Conservation (phyloP, 1,284 basidiomycete genomes). For the Cystobasidium sp. region DNA sequence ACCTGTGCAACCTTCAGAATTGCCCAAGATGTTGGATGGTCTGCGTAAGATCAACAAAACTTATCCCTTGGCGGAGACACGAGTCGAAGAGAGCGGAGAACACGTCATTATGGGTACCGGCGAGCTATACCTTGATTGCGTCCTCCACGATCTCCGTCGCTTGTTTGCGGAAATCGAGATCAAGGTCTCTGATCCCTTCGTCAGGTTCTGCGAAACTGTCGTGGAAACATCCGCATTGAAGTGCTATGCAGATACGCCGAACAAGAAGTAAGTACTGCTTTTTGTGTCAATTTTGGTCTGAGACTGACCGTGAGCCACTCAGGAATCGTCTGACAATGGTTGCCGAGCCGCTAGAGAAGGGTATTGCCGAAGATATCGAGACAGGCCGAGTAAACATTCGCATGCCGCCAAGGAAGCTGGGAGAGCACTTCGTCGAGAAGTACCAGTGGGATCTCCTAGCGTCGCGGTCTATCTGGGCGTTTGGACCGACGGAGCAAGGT, state of each 20-base stretch:
- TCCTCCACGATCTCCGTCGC: constrained; percentile 91
- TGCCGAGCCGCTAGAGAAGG: constrained; percentile 89
- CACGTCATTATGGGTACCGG: constrained; percentile 97
- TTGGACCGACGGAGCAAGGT: constrained; percentile 93
- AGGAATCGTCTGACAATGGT: constrained; percentile 98
- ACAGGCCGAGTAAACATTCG: constrained; percentile 86
- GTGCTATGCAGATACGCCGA: constrained; percentile 98
- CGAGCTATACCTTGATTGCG: constrained; percentile 94
- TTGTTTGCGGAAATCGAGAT: constrained; percentile 98
- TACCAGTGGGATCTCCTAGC: constrained; percentile 99
- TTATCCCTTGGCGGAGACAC: constrained; percentile 90
- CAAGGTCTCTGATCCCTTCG: constrained; percentile 98
- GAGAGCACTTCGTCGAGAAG: constrained; percentile 90
- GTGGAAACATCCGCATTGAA: constrained; percentile 97
- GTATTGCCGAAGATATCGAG: constrained; percentile 93
- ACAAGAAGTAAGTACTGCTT: constrained; percentile 77
- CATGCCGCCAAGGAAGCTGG: constrained; percentile 89
- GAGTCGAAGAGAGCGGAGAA: constrained; percentile 98
- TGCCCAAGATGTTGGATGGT: constrained; percentile 98
- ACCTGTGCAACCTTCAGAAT: constrained; percentile 93
- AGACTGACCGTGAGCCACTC: not conserved
- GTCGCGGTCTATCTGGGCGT: constrained; percentile 99
- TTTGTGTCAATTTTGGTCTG: constrained; percentile 9
- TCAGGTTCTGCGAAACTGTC: constrained; percentile 97
- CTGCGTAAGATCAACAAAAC: constrained; percentile 96